Evolutionary conservation across 768 basidiomycete species (phyloP), one percentile per base, ranked within the genome.

Genomic region (Lactarius pseudohatsudake): DNA sequence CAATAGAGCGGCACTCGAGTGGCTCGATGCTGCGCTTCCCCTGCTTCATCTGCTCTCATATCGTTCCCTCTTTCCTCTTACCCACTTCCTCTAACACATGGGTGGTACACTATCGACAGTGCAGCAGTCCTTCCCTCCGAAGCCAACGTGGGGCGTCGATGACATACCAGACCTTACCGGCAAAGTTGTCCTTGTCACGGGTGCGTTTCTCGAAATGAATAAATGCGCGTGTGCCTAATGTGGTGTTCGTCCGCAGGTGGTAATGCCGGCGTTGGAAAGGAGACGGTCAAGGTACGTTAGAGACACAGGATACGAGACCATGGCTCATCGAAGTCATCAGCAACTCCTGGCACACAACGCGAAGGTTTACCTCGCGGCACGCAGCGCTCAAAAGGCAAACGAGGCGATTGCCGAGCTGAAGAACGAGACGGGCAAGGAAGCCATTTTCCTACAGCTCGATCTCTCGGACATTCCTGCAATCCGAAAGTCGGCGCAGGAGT

Each of bases 281-380:
- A 86, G 72, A 85, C 84, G 1, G 82, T 77, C 8, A 86, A 84
- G 78, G 86, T 81, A 18, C 68, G 74, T 32, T 61, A 47, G 36
- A 38, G 11, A 38, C 36, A 38, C 36, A 1, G 36, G 36, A 38
- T 38, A 38, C 36, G 11, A 38, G 36, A 38, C 3, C 36, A 38
- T 38, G 11, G 57, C 68, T 66, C 15, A 40, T 22, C 22, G 36
- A 64, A 28, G 34, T 34, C 9, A 26, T 26, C 65, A 86, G 83
- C 81, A 76, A 1, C 80, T 89, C 10, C 76, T 90, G n/a, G 41
- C 69, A 15, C 84, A 84, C 69, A 84, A 87, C 71, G 88, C 88
- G 10, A 88, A 82, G 62, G 88, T 91, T 0, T 90, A 91, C 72
- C 62, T 90, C 47, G 86, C 84, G 0, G 76, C 77, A 4, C 80